A percentile compares a stretch with the other conserved stretches of the same genome.
phyloP scores from a whole-genome alignment of 2,329 filamentous ascomycete species.

The Apiospora hydei region DNA sequence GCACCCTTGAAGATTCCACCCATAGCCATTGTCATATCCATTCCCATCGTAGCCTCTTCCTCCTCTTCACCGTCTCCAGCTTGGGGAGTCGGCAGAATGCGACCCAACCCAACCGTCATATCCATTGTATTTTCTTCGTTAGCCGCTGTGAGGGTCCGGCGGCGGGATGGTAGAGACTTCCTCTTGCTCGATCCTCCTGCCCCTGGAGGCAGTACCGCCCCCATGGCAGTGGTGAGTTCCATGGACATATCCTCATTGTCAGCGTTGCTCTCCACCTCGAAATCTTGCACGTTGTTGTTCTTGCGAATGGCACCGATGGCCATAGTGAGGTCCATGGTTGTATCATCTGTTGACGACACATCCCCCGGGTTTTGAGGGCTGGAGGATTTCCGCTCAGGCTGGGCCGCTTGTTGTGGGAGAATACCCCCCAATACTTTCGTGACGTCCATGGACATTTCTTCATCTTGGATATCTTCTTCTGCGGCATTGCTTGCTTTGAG shows the following conservation, averaged over 20 bases:
- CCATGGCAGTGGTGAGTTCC: slow-evolving; percentile 75
- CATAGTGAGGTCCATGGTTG: slow-evolving; percentile 86
- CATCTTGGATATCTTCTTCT: slow-evolving; percentile 57
- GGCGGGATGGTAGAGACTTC: slow-evolving; percentile 35
- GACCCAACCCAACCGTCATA: slow-evolving; percentile 65
- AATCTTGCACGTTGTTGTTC: slow-evolving; percentile 35
- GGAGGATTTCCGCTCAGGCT: slow-evolving; percentile 34
- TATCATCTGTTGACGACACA: slow-evolving; percentile 59
- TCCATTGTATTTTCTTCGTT: slow-evolving; percentile 67
- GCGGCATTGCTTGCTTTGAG: slow-evolving; percentile 45
- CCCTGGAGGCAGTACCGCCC: slow-evolving; percentile 54
- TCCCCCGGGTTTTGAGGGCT: slow-evolving; percentile 41
- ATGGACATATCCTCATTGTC: slow-evolving; percentile 78
- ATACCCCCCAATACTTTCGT: slow-evolving; percentile 85
- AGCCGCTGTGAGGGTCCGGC: slow-evolving; percentile 40
- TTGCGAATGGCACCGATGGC: slow-evolving; percentile 75
- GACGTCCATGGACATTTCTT: slow-evolving; percentile 93
- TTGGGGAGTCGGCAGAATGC: slow-evolving; percentile 53
- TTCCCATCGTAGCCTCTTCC: slow-evolving; percentile 58
- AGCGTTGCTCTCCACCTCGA: slow-evolving; percentile 36
- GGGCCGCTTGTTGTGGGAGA: slow-evolving; percentile 55
- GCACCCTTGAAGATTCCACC: slow-evolving; percentile 65
- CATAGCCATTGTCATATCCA: slow-evolving; percentile 72
- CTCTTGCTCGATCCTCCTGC: slow-evolving; percentile 40
- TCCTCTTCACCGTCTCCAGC: slow-evolving; percentile 46